Base-by-base conservation (phyloP, 2,329 filamentous ascomycete genomes). In the Dactylellina haptotyla region DNA sequence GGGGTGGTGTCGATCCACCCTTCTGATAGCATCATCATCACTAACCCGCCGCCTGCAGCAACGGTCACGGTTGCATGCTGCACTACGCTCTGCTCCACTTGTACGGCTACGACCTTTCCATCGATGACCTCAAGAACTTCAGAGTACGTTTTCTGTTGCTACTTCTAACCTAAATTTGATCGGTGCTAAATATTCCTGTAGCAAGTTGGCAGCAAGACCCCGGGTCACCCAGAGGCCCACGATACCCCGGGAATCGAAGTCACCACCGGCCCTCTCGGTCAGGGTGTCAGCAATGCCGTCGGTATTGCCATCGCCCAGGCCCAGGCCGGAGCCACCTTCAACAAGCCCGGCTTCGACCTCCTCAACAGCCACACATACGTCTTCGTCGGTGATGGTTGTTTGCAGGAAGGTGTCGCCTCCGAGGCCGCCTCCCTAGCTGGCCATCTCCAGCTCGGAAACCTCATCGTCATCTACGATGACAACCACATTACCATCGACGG, bases 21-120 rank as follows among this genome's bases (percentile, higher is more conserved):
- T n/a, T 28, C 20, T 54, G n/a, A 53, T 20, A 8, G 23, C 18
- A n/a, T 20, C 16, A 23, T 51, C 39, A 26, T 37, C 37, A 34
- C 9, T 41, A 41, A 41, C 37, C 37, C 37, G 32, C 46, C 43
- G 50, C 14, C 54, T 32, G 58, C 54, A 97, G 93, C 75, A 99
- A 99, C 86, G 95, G 95, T 79, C 95, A 99, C 85, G 95, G 90
- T 79, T 99, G 95, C 88, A 97, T 99, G 93, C 92, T 99, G 75
- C 95, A 97, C 83, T 99, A 99, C 89, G 91, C 94, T 80, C 88
- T 99, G 78, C 90, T 99, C 80, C 95, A 99, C 86, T 87, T 99
- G 66, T 97, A 93, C 84, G 95, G 95, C 82, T 99, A 96, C 83
- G 87, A 84, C 76, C 79, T 99, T 78, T 87, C 87, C 80, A 85